These are phyloP conservation scores for Luffa acutangula DNA, from an alignment of 306 rosid genomes.

Conservation along the genomic window DNA sequence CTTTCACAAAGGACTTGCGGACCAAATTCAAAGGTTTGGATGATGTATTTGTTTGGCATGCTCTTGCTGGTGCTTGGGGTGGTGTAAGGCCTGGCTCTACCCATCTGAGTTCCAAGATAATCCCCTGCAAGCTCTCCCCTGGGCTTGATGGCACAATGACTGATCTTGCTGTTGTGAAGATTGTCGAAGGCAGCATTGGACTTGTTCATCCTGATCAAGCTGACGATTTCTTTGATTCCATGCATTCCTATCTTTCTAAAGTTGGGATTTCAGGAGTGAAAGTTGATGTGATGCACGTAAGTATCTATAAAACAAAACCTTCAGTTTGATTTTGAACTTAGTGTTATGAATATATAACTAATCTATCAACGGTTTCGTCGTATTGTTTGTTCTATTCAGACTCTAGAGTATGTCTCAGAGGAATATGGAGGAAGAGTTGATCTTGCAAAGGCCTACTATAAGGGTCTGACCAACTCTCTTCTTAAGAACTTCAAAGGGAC, in stretches of 20 bases:
- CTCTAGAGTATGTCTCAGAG: slow-evolving; percentile 54
- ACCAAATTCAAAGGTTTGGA: slow-evolving; percentile 52
- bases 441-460: slow-evolving; percentile 65
- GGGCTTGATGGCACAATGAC: slow-evolving; percentile 67
- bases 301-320: slow-evolving; percentile 3
- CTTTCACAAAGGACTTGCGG: slow-evolving; percentile 65
- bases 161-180: slow-evolving; percentile 65
- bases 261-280: slow-evolving; percentile 73
- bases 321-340: not conserved
- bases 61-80: slow-evolving; percentile 89
- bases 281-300: slow-evolving; percentile 76
- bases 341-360: not conserved
- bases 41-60: slow-evolving; percentile 82
- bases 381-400: slow-evolving; percentile 19
- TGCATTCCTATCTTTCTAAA: slow-evolving; percentile 71
- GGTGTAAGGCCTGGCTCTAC: slow-evolving; percentile 81
- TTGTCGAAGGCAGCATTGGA: slow-evolving; percentile 60
- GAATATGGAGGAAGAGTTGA: slow-evolving; percentile 80
- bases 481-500: slow-evolving; percentile 64
- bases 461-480: slow-evolving; percentile 50
- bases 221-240: slow-evolving; percentile 46
- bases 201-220: slow-evolving; percentile 79
- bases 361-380: not conserved
- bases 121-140: slow-evolving; percentile 54
- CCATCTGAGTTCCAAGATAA: slow-evolving; percentile 34